Evolutionary conservation across 2,329 filamentous ascomycete genomes (phyloP), one percentile per base, ranked within the genome.

Genomic region (Paecilomyces variotii): DNA sequence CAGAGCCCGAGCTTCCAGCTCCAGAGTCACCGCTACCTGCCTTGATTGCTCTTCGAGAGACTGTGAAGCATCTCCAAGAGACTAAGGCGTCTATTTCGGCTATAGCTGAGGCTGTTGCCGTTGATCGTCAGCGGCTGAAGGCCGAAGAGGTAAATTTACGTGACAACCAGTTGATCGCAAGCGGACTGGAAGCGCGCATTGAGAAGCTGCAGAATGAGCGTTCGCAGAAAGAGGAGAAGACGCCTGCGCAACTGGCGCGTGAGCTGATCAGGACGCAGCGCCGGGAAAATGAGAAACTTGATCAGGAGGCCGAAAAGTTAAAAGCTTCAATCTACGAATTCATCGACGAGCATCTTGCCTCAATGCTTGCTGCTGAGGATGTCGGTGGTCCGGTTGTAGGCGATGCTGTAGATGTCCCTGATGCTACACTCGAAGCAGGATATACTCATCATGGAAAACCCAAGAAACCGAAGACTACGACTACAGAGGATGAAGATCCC

Each of bases 361-460:
- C 83, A 2, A 89, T 93, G 84, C 79, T 96, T 51, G 90, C 90
- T 5, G 89, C 89, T 0, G 91, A 95, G 74, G 89, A 91, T 67
- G 80, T 92, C 1, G 91, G 91, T 6, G 90, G 91, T 0, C 90
- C 91, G 0, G 87, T 91, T 10, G 89, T 92, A 0, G 89, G 91
- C 2, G 87, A 90, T 63, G 79, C 87, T 65, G 79, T 88, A 68
- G 84, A 88, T 74, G 86, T 78, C 65, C 82, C 78, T 7, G 82
- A 87, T 52, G 82, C 76, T 11, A 77, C 72, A 6, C 72, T 83
- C 49, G 77, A 77, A 56, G 76, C 76, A 27, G 81, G 81, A n/a
- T 83, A 83, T 69, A 82, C 79, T 2, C 74, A 74, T 49, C 77
- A 79, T 62, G 81, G 81, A 14, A 80, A 76, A 56, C 69, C 72